These are phyloP conservation scores for Eimeria sp. DNA, from an alignment of 169 alveolate species.

Conservation along the genomic window DNA sequence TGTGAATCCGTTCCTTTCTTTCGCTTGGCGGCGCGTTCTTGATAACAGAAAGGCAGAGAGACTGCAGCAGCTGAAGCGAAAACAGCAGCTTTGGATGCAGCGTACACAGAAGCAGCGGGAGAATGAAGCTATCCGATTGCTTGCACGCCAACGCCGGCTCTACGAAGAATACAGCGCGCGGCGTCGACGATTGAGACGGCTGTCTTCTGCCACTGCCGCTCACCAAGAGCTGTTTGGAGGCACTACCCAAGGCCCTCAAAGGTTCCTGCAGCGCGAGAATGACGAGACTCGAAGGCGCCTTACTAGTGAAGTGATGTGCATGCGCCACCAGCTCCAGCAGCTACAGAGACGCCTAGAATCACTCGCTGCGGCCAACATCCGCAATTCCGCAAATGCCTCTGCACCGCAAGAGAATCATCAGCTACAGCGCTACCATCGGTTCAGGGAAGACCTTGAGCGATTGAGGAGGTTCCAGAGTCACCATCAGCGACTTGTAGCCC, in stretches of 20 bases:
- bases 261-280: neutral
- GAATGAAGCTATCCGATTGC: slow-evolving; percentile 34
- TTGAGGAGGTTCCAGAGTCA: slow-evolving; percentile 48
- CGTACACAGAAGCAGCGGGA: slow-evolving; percentile 66
- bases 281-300: slow-evolving; percentile 63
- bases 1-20: slow-evolving; percentile 49
- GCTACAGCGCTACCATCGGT: slow-evolving; percentile 70
- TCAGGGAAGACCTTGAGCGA: slow-evolving; percentile 28
- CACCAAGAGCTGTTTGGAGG: neutral
- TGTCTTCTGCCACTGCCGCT: neutral
- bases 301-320: slow-evolving; percentile 41
- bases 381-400: neutral
- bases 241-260: slow-evolving; percentile 21
- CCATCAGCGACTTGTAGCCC: slow-evolving; percentile 62
- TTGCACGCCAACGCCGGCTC: slow-evolving; percentile 50
- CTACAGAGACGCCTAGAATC: slow-evolving; percentile 72
- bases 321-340: slow-evolving; percentile 76
- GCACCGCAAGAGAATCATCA: slow-evolving; percentile 23
- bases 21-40: slow-evolving; percentile 62
- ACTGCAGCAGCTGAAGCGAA: slow-evolving; percentile 40
- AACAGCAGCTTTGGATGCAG: slow-evolving; percentile 38
- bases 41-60: slow-evolving; percentile 46
- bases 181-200: slow-evolving; percentile 59
- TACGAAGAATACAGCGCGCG: slow-evolving; percentile 67
- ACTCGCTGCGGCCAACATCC: slow-evolving; percentile 28